phyloP scores from a whole-genome alignment of 345 rosid genomes.

The Eucalyptus victrix region DNA sequence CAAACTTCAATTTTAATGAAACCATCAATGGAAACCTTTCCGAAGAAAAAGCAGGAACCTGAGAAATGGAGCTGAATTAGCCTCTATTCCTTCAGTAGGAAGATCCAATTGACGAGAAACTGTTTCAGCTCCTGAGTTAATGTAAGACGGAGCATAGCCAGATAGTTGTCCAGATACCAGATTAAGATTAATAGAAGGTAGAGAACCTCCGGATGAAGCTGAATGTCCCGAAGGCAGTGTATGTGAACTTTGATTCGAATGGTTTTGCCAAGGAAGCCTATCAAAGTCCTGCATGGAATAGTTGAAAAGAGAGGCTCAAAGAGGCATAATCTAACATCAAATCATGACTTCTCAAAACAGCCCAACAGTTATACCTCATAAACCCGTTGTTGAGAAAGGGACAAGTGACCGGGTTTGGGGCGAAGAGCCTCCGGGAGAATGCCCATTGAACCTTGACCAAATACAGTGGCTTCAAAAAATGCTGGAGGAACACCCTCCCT shows the following conservation, averaged over 20 bases:
- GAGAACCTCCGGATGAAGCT: conserved; percentile 35
- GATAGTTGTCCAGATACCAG: conserved; percentile 40
- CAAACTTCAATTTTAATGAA: neutral
- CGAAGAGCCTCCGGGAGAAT: conserved; percentile 83
- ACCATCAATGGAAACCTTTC: neutral
- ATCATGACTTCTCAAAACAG: neutral
- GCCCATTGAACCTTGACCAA: conserved; percentile 65
- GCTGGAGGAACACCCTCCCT: conserved; percentile 67
- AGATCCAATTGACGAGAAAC: conserved; percentile 52
- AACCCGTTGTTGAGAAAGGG: conserved; percentile 87
- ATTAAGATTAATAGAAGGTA: conserved; percentile 31
- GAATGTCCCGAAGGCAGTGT: conserved; percentile 37
- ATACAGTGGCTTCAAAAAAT: conserved; percentile 61
- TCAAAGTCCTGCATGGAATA: conserved; percentile 62
- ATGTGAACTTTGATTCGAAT: conserved; percentile 56
- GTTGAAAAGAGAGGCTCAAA: neutral
- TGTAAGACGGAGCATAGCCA: conserved; percentile 33
- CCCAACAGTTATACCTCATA: conserved; percentile 53
- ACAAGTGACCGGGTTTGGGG: conserved; percentile 87
- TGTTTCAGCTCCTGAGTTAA: conserved; percentile 37
- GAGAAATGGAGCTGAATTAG: conserved; percentile 33
- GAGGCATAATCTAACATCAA: neutral
- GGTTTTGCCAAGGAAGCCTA: conserved; percentile 96
- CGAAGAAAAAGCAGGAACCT: conserved; percentile 23
- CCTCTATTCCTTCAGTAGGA: conserved; percentile 44